Base-by-base conservation (phyloP, 139 green algal genomes). In the Coelastrella sp. region DNA sequence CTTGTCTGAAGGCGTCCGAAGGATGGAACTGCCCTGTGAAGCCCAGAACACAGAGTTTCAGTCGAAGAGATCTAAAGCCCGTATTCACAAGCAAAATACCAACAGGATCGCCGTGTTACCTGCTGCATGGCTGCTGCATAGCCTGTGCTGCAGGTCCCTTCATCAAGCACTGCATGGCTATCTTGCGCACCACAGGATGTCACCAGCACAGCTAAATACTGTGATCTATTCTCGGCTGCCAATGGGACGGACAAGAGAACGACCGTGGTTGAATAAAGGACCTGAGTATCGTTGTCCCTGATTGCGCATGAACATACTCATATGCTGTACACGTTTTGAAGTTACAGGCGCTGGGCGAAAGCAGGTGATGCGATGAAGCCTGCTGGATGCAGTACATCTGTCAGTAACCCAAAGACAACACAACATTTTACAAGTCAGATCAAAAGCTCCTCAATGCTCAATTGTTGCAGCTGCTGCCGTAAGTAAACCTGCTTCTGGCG, bases 91-190 rank as follows among this genome's bases (percentile, higher is more conserved):
- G 11, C 7, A n/a, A 78, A 49, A 25, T 25, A 49, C 20, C 70
- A 7, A 8, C 70, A 27, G 17, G 11, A 25, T 12, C 20, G 22
- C 70, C 17, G 8, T 76, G 70, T 7, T 25, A 86, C 81, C 81
- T 86, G 59, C 59, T 63, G 60, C 59, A 74, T 86, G 81, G 56
- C n/a, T 57, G 59, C 60, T 74, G 58, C 57, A 20, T 11, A 25
- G 81, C 59, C n/a, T 58, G 74, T n/a, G 74, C 74, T 59, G 65
- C 59, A 6, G 81, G 59, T 74, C 22, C 81, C 35, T 25, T 68
- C 59, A 59, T 35, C 58, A 59, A 59, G 81, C 81, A 86, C n/a
- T 86, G 24, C 81, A 86, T 86, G 81, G 19, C 35, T 49, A 49
- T 49, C 35, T 49, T 49, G 35, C 35, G 35, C 35, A 49, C 35